A percentile compares a stretch with the other conserved stretches of the same genome.
phyloP scores from a whole-genome alignment of 2,329 filamentous ascomycete species.

The Pseudohalonectria lignicola region DNA sequence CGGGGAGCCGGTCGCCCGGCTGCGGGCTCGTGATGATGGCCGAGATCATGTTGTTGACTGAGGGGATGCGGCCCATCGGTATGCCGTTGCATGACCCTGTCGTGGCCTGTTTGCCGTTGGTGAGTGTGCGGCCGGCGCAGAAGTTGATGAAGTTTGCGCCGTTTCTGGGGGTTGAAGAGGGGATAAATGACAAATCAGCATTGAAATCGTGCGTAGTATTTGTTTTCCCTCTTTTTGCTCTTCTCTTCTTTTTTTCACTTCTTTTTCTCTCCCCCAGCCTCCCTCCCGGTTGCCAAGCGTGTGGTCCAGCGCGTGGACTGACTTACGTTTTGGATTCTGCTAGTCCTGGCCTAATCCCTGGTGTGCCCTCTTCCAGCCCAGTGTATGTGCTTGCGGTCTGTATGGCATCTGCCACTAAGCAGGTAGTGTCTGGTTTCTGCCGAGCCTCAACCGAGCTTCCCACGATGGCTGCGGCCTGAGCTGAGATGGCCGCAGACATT shows the following conservation, averaged over 20 bases:
- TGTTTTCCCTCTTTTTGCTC: slow-evolving; percentile 26
- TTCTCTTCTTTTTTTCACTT: too few relatives aligned
- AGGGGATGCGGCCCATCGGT: slow-evolving; percentile 46
- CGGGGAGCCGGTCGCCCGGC: slow-evolving; percentile 24
- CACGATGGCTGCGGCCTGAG: too few relatives aligned
- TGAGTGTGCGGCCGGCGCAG: slow-evolving; percentile 39
- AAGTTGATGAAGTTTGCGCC: slow-evolving; percentile 47
- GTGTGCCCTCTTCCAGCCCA: slow-evolving; percentile 22
- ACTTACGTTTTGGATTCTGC: slow-evolving; percentile 31
- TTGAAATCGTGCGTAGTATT: too few relatives aligned
- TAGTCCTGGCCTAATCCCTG: slow-evolving; percentile 16
- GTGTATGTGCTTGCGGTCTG: slow-evolving; percentile 27
- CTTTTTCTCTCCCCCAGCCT: too few relatives aligned
- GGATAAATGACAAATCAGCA: too few relatives aligned
- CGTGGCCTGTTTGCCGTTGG: slow-evolving; percentile 39
- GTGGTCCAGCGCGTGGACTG: too few relatives aligned
- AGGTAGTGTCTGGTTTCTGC: slow-evolving; percentile 4
- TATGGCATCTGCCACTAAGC: slow-evolving; percentile 25
- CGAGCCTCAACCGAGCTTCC: background rate
- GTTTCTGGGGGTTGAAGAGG: too few relatives aligned
- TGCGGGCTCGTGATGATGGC: slow-evolving; percentile 35
- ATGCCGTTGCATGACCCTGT: slow-evolving; percentile 45
- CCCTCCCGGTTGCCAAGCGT: too few relatives aligned
- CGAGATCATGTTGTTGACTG: slow-evolving; percentile 40
- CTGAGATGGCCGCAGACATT: too few relatives aligned